Percentiles rank a stretch among this genome's conserved stretches.
Evolutionary conservation across 371 early-diverging fungal species (phyloP).

Genomic region (Basidiobolus meristosporus): DNA sequence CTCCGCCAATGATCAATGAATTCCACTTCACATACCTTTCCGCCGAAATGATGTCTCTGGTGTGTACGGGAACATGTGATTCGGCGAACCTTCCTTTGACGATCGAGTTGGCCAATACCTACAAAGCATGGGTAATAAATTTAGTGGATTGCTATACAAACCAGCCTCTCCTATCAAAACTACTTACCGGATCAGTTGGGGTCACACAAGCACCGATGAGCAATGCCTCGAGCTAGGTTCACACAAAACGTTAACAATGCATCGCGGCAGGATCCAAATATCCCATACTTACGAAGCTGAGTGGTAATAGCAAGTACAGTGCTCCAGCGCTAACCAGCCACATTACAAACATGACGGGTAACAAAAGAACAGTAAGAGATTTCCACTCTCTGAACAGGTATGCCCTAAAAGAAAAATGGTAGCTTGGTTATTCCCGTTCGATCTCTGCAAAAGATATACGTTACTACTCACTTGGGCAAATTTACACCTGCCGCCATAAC

Average conservation of each 20-base stretch:
- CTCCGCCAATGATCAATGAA: neutral
- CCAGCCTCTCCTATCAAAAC: neutral
- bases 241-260: neutral
- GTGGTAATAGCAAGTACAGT: slow-evolving; percentile 38
- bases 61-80: slow-evolving; percentile 53
- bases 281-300: slow-evolving; percentile 30
- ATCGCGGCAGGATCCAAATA: neutral
- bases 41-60: slow-evolving; percentile 66
- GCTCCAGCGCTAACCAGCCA: slow-evolving; percentile 61
- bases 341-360: slow-evolving; percentile 74
- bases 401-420: slow-evolving; percentile 15
- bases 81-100: slow-evolving; percentile 91
- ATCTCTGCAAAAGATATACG: slow-evolving; percentile 2
- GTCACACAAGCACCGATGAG: slow-evolving; percentile 78
- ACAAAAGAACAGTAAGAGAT: slow-evolving; percentile 55
- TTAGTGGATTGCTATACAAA: neutral
- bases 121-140: neutral
- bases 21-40: slow-evolving; percentile 28
- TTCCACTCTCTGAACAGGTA: slow-evolving; percentile 36
- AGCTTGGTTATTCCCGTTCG: neutral
- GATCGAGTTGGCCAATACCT: slow-evolving; percentile 77
- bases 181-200: slow-evolving; percentile 84
- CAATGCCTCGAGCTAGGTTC: slow-evolving; percentile 34
- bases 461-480: slow-evolving; percentile 39
- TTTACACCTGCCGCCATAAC: too few species aligned